phyloP scores from a whole-genome alignment of 2,329 filamentous ascomycete genomes.

The Gnomoniopsis sp. region DNA sequence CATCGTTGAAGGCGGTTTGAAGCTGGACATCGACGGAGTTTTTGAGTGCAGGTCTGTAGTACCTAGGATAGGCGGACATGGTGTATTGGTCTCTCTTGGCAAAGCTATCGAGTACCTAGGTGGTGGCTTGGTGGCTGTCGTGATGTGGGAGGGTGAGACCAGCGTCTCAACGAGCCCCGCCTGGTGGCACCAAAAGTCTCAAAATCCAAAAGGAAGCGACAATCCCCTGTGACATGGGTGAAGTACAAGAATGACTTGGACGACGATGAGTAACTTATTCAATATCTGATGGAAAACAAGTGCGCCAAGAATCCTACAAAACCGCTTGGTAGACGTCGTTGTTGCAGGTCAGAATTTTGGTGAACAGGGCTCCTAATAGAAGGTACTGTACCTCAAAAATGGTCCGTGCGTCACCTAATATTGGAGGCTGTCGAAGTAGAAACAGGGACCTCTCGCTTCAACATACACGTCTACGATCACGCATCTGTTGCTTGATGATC shows the following conservation, averaged over 20 bases:
- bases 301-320: background rate
- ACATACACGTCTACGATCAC: too few species aligned
- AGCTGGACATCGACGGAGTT: slow-evolving; percentile 52
- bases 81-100: background rate
- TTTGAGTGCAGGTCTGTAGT: slow-evolving; percentile 38
- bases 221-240: background rate
- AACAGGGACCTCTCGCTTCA: too few species aligned
- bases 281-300: background rate
- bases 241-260: background rate
- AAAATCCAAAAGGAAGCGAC: background rate
- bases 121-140: background rate
- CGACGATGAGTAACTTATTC: background rate
- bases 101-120: background rate
- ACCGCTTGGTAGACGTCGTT: background rate
- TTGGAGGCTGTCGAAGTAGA: too few species aligned
- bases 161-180: background rate
- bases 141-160: background rate
- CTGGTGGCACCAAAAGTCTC: background rate
- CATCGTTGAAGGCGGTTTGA: slow-evolving; percentile 51
- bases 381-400: too few species aligned
- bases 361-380: background rate
- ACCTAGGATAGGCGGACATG: slow-evolving; percentile 21
- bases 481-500: too few species aligned
- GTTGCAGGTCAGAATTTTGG: background rate
- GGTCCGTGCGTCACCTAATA: too few species aligned